Evolutionary conservation across 768 basidiomycete genomes (phyloP).

Genomic region (Fistulinella prunicolor): DNA sequence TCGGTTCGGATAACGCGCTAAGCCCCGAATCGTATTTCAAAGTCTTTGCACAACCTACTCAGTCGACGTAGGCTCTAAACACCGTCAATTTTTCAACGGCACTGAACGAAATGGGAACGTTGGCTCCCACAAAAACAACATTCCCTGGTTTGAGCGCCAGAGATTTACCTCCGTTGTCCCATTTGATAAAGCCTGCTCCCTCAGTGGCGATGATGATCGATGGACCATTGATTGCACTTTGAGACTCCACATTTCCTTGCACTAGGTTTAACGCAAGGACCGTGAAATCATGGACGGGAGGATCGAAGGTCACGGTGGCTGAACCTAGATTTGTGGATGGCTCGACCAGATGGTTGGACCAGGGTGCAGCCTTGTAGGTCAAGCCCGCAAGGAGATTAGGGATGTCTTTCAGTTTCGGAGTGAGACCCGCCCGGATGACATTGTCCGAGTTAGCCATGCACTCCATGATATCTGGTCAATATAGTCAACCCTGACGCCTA

Average conservation of each 20-base stretch:
- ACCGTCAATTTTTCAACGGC: slow-evolving; percentile 27
- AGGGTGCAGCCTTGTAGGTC: slow-evolving; percentile 75
- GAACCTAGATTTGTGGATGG: slow-evolving; percentile 50
- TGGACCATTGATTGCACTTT: slow-evolving; percentile 72
- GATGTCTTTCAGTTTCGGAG: slow-evolving; percentile 94
- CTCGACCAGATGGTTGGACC: slow-evolving; percentile 65
- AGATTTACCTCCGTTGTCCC: slow-evolving; percentile 37
- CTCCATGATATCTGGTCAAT: slow-evolving; percentile 83
- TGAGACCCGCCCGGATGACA: slow-evolving; percentile 96
- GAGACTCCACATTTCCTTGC: slow-evolving; percentile 45
- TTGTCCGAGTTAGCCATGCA: slow-evolving; percentile 99
- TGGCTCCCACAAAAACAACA: slow-evolving; percentile 82
- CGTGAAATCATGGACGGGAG: slow-evolving; percentile 91
- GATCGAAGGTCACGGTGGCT: slow-evolving; percentile 68
- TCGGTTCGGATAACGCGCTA: background rate
- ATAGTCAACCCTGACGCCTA: slow-evolving; percentile 1
- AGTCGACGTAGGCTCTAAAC: slow-evolving; percentile 30
- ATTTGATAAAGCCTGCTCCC: slow-evolving; percentile 57
- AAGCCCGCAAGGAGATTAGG: slow-evolving; percentile 84
- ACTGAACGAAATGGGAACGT: slow-evolving; percentile 49
- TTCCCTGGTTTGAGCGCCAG: slow-evolving; percentile 59
- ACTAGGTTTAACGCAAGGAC: slow-evolving; percentile 64
- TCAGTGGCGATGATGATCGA: slow-evolving; percentile 78
- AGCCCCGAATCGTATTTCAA: background rate
- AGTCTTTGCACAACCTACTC: background rate